Conservation (phyloP, 129 eudicot species). For the Flaveria robusta region DNA sequence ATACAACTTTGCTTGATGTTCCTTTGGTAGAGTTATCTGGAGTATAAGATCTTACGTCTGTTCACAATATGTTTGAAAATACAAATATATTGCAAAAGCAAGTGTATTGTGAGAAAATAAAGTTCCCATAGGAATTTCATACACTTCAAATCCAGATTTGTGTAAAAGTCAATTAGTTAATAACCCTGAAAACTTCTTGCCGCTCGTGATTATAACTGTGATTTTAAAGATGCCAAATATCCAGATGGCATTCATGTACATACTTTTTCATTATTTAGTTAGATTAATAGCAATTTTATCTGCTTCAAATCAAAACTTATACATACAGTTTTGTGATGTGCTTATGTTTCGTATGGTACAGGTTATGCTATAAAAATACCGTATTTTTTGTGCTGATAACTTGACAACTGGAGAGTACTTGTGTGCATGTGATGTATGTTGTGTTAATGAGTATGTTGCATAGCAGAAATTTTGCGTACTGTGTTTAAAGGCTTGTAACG, state of each 20-base stretch:
- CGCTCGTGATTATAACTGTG: neutral
- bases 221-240: neutral
- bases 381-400: neutral
- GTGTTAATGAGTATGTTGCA: neutral
- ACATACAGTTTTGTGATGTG: neutral
- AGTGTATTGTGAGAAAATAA: neutral
- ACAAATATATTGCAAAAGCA: neutral
- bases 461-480: neutral
- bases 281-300: neutral
- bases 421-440: neutral
- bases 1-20: neutral
- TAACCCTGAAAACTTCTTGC: neutral
- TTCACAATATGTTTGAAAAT: neutral
- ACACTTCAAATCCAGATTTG: neutral
- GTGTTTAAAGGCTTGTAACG: neutral
- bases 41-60: neutral
- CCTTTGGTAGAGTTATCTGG: neutral
- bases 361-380: neutral
- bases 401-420: constrained; percentile 6
- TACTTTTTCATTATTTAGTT: neutral
- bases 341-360: neutral
- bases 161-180: neutral
- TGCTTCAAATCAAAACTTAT: neutral
- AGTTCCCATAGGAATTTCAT: neutral
- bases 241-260: neutral